A percentile compares a stretch with the other conserved stretches of the same genome.
Conservation (phyloP, 2,329 filamentous ascomycete genomes). For the Pseudodiploospora longispora region DNA sequence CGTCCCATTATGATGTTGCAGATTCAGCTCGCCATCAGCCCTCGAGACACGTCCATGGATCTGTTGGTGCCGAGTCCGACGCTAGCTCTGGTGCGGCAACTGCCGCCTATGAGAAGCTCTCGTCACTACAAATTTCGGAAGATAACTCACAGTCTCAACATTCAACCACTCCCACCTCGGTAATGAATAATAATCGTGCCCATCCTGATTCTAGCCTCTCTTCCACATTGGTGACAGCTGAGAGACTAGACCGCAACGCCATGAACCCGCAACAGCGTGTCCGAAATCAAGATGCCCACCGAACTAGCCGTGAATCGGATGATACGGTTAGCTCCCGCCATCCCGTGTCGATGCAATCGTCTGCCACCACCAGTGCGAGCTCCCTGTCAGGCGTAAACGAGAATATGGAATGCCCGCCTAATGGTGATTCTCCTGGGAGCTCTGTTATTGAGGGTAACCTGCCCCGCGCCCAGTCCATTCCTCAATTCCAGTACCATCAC, state of each 20-base stretch:
- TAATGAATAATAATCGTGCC: conserved; percentile 11
- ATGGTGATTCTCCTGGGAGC: conserved; percentile 40
- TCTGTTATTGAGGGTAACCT: conserved; percentile 40
- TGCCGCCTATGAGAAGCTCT: conserved; percentile 1
- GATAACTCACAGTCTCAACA: neutral
- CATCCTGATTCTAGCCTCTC: conserved; percentile 12
- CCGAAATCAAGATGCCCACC: conserved; percentile 29
- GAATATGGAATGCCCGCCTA: conserved; percentile 33
- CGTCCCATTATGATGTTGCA: conserved; percentile 17
- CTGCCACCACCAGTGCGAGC: conserved; percentile 47
- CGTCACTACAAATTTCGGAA: too few species aligned
- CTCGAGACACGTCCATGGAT: neutral
- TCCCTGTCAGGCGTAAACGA: conserved; percentile 46
- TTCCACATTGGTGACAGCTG: conserved; percentile 11
- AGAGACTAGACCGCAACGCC: conserved; percentile 24
- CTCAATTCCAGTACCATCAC: conserved; percentile 56
- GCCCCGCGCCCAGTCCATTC: conserved; percentile 37
- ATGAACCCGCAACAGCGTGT: conserved; percentile 23
- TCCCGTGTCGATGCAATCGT: conserved; percentile 41
- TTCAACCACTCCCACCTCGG: conserved; percentile 5
- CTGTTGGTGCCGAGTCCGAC: too few species aligned
- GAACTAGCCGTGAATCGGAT: conserved; percentile 47
- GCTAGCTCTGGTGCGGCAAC: too few species aligned
- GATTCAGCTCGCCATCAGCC: conserved; percentile 14
- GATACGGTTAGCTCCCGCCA: conserved; percentile 42